Base-by-base conservation (phyloP, 805 yeast genomes). In the Wickerhamiella bombiphila region DNA sequence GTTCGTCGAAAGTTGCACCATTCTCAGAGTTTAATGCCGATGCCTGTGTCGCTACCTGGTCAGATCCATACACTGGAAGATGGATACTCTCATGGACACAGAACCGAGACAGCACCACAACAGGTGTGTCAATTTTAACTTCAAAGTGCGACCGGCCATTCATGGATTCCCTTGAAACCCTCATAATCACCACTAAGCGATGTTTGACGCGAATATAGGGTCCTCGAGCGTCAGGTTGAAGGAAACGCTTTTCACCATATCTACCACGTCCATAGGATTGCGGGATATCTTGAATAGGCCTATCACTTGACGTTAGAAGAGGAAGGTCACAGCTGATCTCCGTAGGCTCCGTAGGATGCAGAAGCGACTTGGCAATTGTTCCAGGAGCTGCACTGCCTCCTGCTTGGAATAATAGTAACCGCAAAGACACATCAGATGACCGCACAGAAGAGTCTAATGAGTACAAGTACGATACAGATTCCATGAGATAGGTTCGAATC, bases 41-140 rank as follows among this genome's bases (percentile, higher is more conserved):
- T n/a, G n/a, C n/a, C n/a, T n/a, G n/a, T n/a, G n/a, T n/a, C 18
- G 13, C 41, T 16, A 15, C 16, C 7, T 33, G 9, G 20, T 37
- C 39, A 13, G 37, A 29, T 31, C 45, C 36, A 39, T 56, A 56
- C 22, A 39, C 36, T 6, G 60, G 60, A 32, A 56, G 47, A 19
- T 46, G 50, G 24, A 54, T 49, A 41, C 43, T 56, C 8, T 50
- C 58, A 18, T 39, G 42, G 15, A 45, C 46, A 37, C 60, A 56
- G 39, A 43, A 45, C 29, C 49, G 41, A 25, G 55, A 48, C 28
- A 39, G 45, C 4, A 50, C 37, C n/a, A 35, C 26, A 18, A 50
- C 35, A 2, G 50, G 52, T 22, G 54, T 50, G 31, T 48, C 51
- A 32, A 50, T 42, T 35, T 50, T 50, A 37, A 50, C 48, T 34